phyloP scores from a whole-genome alignment of 2,329 filamentous ascomycete genomes.

The Pseudogymnoascus sp. region DNA sequence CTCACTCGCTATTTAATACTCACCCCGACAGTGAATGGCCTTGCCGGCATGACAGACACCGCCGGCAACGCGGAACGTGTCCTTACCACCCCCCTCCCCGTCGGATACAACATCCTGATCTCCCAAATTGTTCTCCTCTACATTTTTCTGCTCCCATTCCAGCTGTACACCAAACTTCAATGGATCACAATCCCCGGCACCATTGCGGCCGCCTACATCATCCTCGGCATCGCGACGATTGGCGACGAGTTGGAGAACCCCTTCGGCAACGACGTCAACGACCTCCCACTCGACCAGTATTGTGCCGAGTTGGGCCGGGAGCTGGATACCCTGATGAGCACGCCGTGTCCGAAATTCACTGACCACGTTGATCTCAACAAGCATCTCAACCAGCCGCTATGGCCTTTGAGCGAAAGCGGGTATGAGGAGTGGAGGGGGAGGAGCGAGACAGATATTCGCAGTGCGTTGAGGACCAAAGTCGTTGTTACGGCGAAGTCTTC shows the following conservation, averaged over 20 bases:
- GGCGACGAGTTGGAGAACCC: constrained; percentile 80
- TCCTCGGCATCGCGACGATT: constrained; percentile 68
- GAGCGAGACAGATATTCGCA: constrained; percentile 37
- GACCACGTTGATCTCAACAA: constrained; percentile 19
- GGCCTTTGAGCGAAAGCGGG: constrained; percentile 34
- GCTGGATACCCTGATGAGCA: constrained; percentile 55
- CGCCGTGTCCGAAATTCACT: constrained; percentile 17
- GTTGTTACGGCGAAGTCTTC: constrained; percentile 12
- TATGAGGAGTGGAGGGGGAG: constrained; percentile 38
- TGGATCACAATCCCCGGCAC: constrained; percentile 76
- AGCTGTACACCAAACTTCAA: constrained; percentile 54
- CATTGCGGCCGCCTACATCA: constrained; percentile 68
- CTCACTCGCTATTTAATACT: constrained; percentile 34
- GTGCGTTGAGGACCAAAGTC: constrained; percentile 26
- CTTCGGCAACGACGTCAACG: constrained; percentile 77
- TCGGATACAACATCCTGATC: constrained; percentile 78
- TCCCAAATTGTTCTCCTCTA: constrained; percentile 83
- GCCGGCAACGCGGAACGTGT: constrained; percentile 68
- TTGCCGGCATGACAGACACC: constrained; percentile 63
- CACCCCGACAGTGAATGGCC: constrained; percentile 19
- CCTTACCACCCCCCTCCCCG: constrained; percentile 71
- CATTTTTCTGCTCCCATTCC: constrained; percentile 73
- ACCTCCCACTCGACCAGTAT: constrained; percentile 67
- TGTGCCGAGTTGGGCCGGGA: constrained; percentile 68
- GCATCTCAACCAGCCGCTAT: constrained; percentile 28